Evolutionary conservation across 352 stramenopile species (phyloP), one percentile per base, ranked within the genome.

Genomic region (Phytophthora uliginosa): DNA sequence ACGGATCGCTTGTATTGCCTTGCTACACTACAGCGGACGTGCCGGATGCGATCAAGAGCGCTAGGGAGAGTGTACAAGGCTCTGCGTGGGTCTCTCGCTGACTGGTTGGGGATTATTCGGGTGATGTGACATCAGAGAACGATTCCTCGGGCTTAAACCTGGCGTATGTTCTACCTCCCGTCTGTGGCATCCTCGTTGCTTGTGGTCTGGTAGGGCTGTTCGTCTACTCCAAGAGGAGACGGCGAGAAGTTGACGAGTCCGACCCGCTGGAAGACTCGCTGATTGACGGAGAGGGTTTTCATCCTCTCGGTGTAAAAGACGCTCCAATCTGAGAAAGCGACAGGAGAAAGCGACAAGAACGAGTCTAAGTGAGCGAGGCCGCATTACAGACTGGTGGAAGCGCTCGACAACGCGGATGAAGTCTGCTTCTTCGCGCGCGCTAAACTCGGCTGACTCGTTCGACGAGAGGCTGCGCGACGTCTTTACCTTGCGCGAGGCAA

Each of bases 1-100:
- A 78, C 20, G 74, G 70, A 1, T 78, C 70, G 1, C 8, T 78
- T 2, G 70, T 81, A 3, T 36, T 81, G 9, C 50, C 70, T 0
- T 78, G 70, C 26, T 63, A 77, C 42, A 40, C 50, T 1, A 31
- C 22, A 2, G 40, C 13, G 28, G 47, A 63, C 28, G 45, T 71
- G 17, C 7, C 50, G 3, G 18, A 60, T 26, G 51, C 26, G 9
- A 66, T 62, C 17, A 13, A 22, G 18, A 33, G 0, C 5, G 28
- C 42, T 3, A 65, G 38, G 48, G 54, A 69, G 36, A 20, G 56
- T 15, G 60, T 71, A 0, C 24, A 74, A 53, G 66, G 60, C 9
- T 59, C 15, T 10, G 42, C 47, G 4, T 78, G 71, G 66, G 60
- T 78, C 12, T 72, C 66, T 2, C 48, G 40, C 1, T 78, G 71